Base-by-base conservation (phyloP, 2,329 filamentous ascomycete species). In the Kalaharituber pfeilii region DNA sequence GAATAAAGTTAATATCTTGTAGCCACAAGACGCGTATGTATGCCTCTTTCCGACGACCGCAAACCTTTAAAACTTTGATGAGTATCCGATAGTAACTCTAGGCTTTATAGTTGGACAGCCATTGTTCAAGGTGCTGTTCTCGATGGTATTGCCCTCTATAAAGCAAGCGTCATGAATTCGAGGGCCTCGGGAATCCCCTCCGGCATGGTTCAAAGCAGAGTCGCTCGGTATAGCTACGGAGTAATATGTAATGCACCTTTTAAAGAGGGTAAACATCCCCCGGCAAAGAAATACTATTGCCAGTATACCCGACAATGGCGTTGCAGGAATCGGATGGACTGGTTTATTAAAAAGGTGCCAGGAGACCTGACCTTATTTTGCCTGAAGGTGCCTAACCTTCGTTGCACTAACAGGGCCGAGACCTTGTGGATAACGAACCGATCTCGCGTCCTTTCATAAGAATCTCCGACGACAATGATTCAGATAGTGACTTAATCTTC, bases 41-140 rank as follows among this genome's bases (percentile, higher is more conserved):
- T 39, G 15, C 7, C n/a, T n/a, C 20, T 39, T 39, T 39, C 33
- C 33, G 20, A 39, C 15, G 33, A 39, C n/a, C n/a, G n/a, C n/a
- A n/a, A n/a, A n/a, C n/a, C n/a, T n/a, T n/a, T n/a, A n/a, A n/a
- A n/a, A n/a, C n/a, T n/a, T n/a, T n/a, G n/a, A n/a, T n/a, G n/a
- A n/a, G n/a, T n/a, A n/a, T n/a, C n/a, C n/a, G n/a, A n/a, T n/a
- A n/a, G n/a, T n/a, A n/a, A n/a, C n/a, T n/a, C n/a, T n/a, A n/a
- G n/a, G n/a, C n/a, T n/a, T n/a, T 47, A 22, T 13, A 47, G 42
- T 25, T 76, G 74, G 73, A 67, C 68, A 1, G 71, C 73, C 1
- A 72, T 76, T 5, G 72, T 73, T 1, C 71, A 71, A 29, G 75
- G 75, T 6, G 74, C 75, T 13, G 71, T 72, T 4, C 72, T 74